Evolutionary conservation across 2,329 filamentous ascomycete genomes (phyloP).

Genomic region (Coniochaeta sp.): DNA sequence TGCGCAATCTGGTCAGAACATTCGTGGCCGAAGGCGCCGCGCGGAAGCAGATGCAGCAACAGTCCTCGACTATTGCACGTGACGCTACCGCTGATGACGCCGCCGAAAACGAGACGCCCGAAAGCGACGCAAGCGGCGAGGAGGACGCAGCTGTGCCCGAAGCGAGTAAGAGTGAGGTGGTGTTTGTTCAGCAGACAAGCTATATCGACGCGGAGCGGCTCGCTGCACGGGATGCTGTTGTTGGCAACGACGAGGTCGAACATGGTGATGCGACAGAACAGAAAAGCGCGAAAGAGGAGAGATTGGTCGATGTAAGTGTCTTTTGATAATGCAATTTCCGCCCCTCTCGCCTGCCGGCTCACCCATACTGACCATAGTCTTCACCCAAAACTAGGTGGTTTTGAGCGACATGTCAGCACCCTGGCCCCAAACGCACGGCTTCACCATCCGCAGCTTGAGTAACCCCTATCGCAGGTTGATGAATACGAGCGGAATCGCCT

Average conservation of each 20-base stretch:
- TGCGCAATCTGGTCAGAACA: slow-evolving; percentile 70
- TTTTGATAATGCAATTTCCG: background rate
- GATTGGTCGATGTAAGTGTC: slow-evolving; percentile 62
- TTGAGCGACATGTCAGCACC: slow-evolving; percentile 99
- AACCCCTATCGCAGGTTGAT: slow-evolving; percentile 97
- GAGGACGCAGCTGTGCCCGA: slow-evolving; percentile 10
- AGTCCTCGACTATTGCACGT: slow-evolving; percentile 4
- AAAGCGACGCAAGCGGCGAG: background rate
- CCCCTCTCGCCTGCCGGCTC: background rate
- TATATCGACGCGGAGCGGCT: slow-evolving; percentile 60
- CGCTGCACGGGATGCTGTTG: slow-evolving; percentile 15
- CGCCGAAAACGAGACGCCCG: slow-evolving; percentile 7
- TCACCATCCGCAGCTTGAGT: slow-evolving; percentile 85
- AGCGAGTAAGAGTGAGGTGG: slow-evolving; percentile 12
- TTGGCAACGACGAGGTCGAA: slow-evolving; percentile 17
- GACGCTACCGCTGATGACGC: background rate
- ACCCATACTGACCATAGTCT: background rate
- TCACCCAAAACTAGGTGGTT: slow-evolving; percentile 52
- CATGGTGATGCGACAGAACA: slow-evolving; percentile 24
- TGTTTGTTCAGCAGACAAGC: slow-evolving; percentile 38
- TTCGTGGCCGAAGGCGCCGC: slow-evolving; percentile 60
- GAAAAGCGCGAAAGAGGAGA: slow-evolving; percentile 25
- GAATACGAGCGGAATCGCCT: slow-evolving; percentile 88
- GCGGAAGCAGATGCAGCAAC: slow-evolving; percentile 28
- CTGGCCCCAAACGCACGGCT: slow-evolving; percentile 76